Base-by-base conservation (phyloP, 768 basidiomycete genomes). In the Boletellus ananiceps region DNA sequence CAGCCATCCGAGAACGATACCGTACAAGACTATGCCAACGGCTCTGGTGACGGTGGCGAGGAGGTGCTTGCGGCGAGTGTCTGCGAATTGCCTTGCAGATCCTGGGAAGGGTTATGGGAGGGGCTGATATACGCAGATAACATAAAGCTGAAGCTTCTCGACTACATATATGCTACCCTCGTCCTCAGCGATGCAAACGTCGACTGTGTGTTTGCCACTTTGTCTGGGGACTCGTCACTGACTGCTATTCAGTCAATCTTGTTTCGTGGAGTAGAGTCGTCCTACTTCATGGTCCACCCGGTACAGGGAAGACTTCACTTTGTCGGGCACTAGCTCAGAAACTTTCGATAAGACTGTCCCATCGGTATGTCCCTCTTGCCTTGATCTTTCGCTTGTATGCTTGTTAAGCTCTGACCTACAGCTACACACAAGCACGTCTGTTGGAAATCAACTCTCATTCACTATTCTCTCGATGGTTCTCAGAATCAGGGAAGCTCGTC, bases 371-470 rank as follows among this genome's bases (percentile, higher is more conserved):
- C 31, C 19, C 23, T 18, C 13, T 45, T 54, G 33, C 9, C 7
- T 9, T 3, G 16, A 25, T 15, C 11, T 38, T 19, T 56, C 4
- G 16, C 15, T 16, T 16, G 34, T n/a, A 46, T 37, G 43, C 42
- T 42, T 29, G 23, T 36, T 16, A 9, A 56, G 14, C 15, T 34
- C 35, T 27, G 34, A 37, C 40, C 44, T 56, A 33, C 58, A 95
- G 93, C 23, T 99, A 96, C 64, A 74, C 86, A 0, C 79, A 88
- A 67, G 81, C 91, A 32, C 88, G 92, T 40, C 74, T 99, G 11
- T 79, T 99, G 39, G 96, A 99, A 67, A 96, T 99, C 62, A 98
- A 98, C 64, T 94, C 96, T 0, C 96, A 98, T 69, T 97, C 94
- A 2, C 77, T 99, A 14, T 98, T 99, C 66, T 94, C 92, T 14